phyloP scores from a whole-genome alignment of 1,284 basidiomycete species.

The Apiotrichum akiyoshidainum region DNA sequence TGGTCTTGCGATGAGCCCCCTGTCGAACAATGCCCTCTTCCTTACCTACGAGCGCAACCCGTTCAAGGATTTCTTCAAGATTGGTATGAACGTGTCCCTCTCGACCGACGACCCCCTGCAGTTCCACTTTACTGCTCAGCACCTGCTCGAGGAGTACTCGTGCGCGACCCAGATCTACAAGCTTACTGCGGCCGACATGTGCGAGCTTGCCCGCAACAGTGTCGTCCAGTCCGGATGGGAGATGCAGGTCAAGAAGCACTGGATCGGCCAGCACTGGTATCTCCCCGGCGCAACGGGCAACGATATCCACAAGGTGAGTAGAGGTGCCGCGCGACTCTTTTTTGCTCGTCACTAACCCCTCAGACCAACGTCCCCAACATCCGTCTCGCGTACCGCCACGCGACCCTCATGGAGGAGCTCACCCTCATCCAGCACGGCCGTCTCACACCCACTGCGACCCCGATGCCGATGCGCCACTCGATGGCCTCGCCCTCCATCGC shows the following conservation, averaged over 20 bases:
- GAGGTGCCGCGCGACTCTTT: not conserved
- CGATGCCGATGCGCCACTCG: conserved; percentile 32
- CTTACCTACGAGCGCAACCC: conserved; percentile 94
- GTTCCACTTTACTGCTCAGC: conserved; percentile 95
- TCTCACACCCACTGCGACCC: conserved; percentile 29
- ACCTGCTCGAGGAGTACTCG: conserved; percentile 93
- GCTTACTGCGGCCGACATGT: conserved; percentile 65
- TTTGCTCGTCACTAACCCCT: conserved; percentile 37
- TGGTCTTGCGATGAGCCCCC: conserved; percentile 94
- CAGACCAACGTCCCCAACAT: conserved; percentile 92
- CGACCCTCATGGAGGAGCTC: conserved; percentile 82
- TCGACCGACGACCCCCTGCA: conserved; percentile 69
- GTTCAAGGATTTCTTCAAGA: conserved; percentile 93
- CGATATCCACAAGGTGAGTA: conserved; percentile 77
- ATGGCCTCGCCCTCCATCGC: conserved; percentile 18
- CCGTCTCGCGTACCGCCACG: conserved; percentile 80
- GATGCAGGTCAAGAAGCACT: conserved; percentile 97
- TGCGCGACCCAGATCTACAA: conserved; percentile 97
- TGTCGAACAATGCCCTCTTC: conserved; percentile 97
- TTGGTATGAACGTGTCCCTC: conserved; percentile 92
- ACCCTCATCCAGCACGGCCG: conserved; percentile 39
- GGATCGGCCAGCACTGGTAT: conserved; percentile 89
- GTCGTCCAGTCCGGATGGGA: conserved; percentile 97
- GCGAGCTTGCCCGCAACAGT: conserved; percentile 91
- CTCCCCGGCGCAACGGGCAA: conserved; percentile 82